Percentiles rank a stretch among this genome's conserved stretches.
These are phyloP conservation scores for Lactarius hatsudake DNA, from an alignment of 768 basidiomycete species.

Conservation along the genomic window DNA sequence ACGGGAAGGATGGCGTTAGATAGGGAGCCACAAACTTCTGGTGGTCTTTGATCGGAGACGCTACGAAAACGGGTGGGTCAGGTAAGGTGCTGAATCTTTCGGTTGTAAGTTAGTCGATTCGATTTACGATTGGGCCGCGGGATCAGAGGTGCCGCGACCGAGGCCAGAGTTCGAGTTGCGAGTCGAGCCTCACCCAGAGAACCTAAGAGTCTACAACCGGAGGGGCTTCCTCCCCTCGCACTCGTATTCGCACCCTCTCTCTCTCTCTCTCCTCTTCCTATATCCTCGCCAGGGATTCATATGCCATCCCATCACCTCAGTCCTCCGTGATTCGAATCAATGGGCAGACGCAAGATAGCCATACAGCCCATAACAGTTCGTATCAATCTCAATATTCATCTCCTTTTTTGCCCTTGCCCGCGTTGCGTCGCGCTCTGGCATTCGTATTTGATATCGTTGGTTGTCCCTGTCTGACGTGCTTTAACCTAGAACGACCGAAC, in stretches of 20 bases:
- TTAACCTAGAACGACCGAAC: constrained; percentile 81
- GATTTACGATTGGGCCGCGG: constrained; percentile 26
- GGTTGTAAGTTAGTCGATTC: neutral
- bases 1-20: neutral
- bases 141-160: constrained; percentile 19
- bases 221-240: constrained; percentile 9
- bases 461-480: constrained; percentile 38
- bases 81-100: neutral
- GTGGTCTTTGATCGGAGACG: neutral
- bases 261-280: neutral
- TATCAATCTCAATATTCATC: constrained; percentile 29
- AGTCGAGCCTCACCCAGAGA: constrained; percentile 3
- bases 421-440: constrained; percentile 29
- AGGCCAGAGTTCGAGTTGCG: constrained; percentile 6
- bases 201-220: constrained; percentile 24
- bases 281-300: constrained; percentile 8
- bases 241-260: neutral
- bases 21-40: neutral
- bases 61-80: neutral
- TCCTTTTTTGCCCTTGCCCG: constrained; percentile 15
- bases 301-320: constrained; percentile 7
- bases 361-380: constrained; percentile 77
- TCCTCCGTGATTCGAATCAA: constrained; percentile 30
- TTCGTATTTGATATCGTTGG: constrained; percentile 14
- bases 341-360: constrained; percentile 81